Evolutionary conservation across 1,139 yeast species (phyloP), one percentile per base, ranked within the genome.

Genomic region (Pichia sp.): DNA sequence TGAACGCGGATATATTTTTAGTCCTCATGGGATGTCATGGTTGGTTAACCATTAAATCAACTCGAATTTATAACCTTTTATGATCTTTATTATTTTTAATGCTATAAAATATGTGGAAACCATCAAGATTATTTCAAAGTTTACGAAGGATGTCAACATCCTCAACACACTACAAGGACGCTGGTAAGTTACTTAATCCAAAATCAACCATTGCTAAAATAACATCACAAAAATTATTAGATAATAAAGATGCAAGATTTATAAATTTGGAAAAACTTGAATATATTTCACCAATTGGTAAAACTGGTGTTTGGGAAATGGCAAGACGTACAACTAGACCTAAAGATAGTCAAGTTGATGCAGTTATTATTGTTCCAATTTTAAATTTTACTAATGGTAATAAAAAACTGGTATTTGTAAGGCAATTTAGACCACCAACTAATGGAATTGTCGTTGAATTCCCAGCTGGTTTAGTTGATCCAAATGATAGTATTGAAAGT

Each of bases 391-490:
- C 45, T 4, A 56, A 39, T 56, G 66, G 16, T 71, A 72, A 29
- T 12, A 46, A 43, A 74, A 81, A 6, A 78, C 67, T 90, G 35
- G 74, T 90, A 3, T 69, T 90, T 30, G 92, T 87, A 56, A 86
- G 85, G 60, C 97, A 90, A 61, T 90, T 84, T 65, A 73, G 98
- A 46, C 96, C 97, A 2, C 97, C 98, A 1, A 84, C 85, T 9
- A 82, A 76, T 46, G 89, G 87, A 26, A 87, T 90, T 2, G 84
- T 92, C 58, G 80, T 92, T 52, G 98, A 92, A 63, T 74, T 90
- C 57, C 98, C 98, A 0, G 98, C 98, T 0, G 98, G 98, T 0
- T 69, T 92, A 49, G 75, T 92, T 38, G 98, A 92, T 62, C 87
- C 94, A 2, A 74, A 78, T 42, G 98, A 92, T 60, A 63, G 82